Conservation (phyloP, 495 filamentous ascomycete species). For the Halenospora varia region DNA sequence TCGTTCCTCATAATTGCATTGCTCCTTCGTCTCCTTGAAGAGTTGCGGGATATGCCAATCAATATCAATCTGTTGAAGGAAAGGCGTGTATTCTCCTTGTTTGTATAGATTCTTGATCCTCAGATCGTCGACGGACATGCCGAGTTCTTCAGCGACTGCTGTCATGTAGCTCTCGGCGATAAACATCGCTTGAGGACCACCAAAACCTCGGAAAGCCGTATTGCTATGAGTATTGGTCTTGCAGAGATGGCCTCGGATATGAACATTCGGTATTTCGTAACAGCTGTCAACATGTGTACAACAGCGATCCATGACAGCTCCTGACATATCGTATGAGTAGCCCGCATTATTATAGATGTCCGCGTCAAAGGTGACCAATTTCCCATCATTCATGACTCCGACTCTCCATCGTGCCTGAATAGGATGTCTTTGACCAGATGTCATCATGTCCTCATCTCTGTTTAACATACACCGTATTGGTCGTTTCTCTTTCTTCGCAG, state of each 20-base stretch:
- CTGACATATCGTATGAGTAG: slow-evolving; percentile 87
- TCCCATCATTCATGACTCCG: slow-evolving; percentile 87
- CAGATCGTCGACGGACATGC: slow-evolving; percentile 76
- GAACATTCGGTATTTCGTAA: slow-evolving; percentile 84
- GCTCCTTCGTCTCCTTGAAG: slow-evolving; percentile 81
- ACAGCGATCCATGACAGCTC: slow-evolving; percentile 78
- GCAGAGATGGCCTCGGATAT: slow-evolving; percentile 80
- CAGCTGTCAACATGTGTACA: slow-evolving; percentile 84
- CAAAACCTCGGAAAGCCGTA: slow-evolving; percentile 96
- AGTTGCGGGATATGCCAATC: slow-evolving; percentile 97
- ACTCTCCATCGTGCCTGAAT: slow-evolving; percentile 92
- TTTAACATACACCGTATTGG: slow-evolving; percentile 96
- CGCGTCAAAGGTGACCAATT: slow-evolving; percentile 85
- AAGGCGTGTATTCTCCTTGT: slow-evolving; percentile 75
- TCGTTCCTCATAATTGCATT: slow-evolving; percentile 67
- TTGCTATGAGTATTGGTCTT: slow-evolving; percentile 97
- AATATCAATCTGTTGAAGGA: slow-evolving; percentile 80
- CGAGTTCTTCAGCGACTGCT: slow-evolving; percentile 85
- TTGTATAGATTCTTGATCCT: slow-evolving; percentile 91
- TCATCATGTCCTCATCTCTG: slow-evolving; percentile 92
- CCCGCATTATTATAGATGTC: slow-evolving; percentile 92
- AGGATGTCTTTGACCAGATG: slow-evolving; percentile 89
- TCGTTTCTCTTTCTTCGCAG: slow-evolving; percentile 74
- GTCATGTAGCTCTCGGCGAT: slow-evolving; percentile 87
- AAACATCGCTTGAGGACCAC: slow-evolving; percentile 94